Evolutionary conservation across 1,139 yeast genomes (phyloP).

Genomic region (Yamadazyma oceani): DNA sequence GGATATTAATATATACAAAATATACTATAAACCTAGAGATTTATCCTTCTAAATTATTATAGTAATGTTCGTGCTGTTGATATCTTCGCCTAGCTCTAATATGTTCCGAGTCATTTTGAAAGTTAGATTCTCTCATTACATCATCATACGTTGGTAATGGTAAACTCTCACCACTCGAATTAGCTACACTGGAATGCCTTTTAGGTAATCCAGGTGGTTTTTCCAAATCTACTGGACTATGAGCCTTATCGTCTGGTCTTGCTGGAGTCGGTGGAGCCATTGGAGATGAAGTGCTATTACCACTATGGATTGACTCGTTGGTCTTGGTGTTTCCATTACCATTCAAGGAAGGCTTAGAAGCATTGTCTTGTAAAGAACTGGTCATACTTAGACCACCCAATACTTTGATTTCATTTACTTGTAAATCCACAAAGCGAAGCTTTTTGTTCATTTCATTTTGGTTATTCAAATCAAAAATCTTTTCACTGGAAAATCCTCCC

Average conservation of each 20-base stretch:
- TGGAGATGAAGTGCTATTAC: neutral
- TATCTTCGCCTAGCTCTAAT: slow-evolving; percentile 35
- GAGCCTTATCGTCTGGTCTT: neutral
- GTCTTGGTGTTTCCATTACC: slow-evolving; percentile 1
- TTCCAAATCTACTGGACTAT: neutral
- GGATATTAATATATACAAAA: neutral
- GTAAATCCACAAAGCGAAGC: slow-evolving; percentile 32
- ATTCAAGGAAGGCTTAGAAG: neutral
- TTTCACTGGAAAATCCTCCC: slow-evolving; percentile 46
- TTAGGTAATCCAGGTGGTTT: neutral
- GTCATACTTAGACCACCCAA: slow-evolving; percentile 43
- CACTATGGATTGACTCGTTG: slow-evolving; percentile 1
- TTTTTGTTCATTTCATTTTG: slow-evolving; percentile 20
- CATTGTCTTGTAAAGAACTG: slow-evolving; percentile 17
- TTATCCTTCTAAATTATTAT: slow-evolving; percentile 21
- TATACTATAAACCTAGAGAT: neutral
- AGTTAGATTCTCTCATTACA: slow-evolving; percentile 27
- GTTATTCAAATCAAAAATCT: slow-evolving; percentile 22
- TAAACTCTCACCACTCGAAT: slow-evolving; percentile 12
- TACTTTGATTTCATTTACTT: slow-evolving; percentile 37
- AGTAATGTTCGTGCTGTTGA: slow-evolving; percentile 38
- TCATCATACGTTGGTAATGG: slow-evolving; percentile 40
- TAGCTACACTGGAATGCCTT: slow-evolving; percentile 1
- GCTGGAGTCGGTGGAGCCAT: slow-evolving; percentile 5
- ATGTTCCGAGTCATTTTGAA: slow-evolving; percentile 29